Percentiles rank a stretch among this genome's conserved stretches.
Evolutionary conservation across 495 filamentous ascomycete species (phyloP).

Genomic region (Terfezia boudieri): DNA sequence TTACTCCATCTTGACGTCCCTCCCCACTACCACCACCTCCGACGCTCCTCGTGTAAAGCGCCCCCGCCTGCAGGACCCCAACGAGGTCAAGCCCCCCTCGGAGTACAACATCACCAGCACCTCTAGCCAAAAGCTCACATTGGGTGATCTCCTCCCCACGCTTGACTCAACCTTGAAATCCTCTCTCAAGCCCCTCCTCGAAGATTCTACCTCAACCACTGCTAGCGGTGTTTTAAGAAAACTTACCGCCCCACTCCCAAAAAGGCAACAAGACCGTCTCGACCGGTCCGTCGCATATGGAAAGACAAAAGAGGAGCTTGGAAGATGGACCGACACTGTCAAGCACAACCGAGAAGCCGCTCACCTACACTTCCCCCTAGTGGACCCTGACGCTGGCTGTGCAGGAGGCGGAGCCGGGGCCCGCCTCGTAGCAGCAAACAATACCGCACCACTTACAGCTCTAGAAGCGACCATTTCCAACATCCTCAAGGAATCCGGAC

Average conservation of each 20-base stretch:
- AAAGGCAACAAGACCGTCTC: conserved; percentile 70
- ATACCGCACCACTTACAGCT: conserved; percentile 43
- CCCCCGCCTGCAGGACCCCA: conserved; percentile 17
- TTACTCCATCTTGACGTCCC: conserved; percentile 45
- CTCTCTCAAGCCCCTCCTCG: conserved; percentile 44
- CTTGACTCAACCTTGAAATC: conserved; percentile 57
- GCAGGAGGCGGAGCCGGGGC: conserved; percentile 21
- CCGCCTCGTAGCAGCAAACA: conserved; percentile 20
- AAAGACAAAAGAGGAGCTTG: conserved; percentile 74
- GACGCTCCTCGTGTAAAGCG: conserved; percentile 9
- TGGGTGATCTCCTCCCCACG: conserved; percentile 52
- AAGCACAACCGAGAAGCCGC: conserved; percentile 83
- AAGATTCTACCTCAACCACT: conserved; percentile 28
- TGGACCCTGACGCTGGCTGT: conserved; percentile 29
- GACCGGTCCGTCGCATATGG: conserved; percentile 70
- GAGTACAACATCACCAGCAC: conserved; percentile 17
- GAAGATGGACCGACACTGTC: conserved; percentile 83
- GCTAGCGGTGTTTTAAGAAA: conserved; percentile 40
- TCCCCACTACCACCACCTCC: conserved; percentile 20
- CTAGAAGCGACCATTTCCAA: conserved; percentile 64
- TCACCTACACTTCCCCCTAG: conserved; percentile 73
- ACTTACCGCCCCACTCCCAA: conserved; percentile 63
- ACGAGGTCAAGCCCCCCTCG: conserved; percentile 14
- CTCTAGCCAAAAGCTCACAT: conserved; percentile 46
- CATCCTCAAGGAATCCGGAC: conserved; percentile 52